Percentiles rank a stretch among this genome's conserved stretches.
These are phyloP conservation scores for Viridothelium virens DNA, from an alignment of 495 filamentous ascomycete species.

Conservation along the genomic window DNA sequence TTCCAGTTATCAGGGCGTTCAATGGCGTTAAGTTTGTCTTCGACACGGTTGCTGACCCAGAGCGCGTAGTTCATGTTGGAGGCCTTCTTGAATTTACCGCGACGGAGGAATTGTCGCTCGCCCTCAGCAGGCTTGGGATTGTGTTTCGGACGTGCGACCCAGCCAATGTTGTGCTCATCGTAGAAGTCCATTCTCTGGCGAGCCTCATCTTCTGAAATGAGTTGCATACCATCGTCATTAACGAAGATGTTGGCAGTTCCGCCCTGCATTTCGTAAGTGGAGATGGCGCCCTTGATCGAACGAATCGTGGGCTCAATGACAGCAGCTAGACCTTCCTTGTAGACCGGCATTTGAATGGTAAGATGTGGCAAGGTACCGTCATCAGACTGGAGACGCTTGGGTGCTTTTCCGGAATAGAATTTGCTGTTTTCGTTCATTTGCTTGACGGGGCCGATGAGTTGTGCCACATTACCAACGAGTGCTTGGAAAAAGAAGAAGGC, in stretches of 20 bases:
- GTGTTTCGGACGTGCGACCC: slow-evolving; percentile 44
- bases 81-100: slow-evolving; percentile 67
- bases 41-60: slow-evolving; percentile 50
- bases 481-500: slow-evolving; percentile 58
- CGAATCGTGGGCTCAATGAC: slow-evolving; percentile 57
- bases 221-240: slow-evolving; percentile 45
- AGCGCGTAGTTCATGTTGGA: slow-evolving; percentile 68
- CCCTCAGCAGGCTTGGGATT: slow-evolving; percentile 42
- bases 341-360: slow-evolving; percentile 69
- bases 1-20: slow-evolving; percentile 28
- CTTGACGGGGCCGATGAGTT: slow-evolving; percentile 53
- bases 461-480: slow-evolving; percentile 47
- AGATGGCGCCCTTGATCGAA: slow-evolving; percentile 57
- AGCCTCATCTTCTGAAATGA: slow-evolving; percentile 45
- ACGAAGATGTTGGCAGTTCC: slow-evolving; percentile 46
- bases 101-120: slow-evolving; percentile 43
- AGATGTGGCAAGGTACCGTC: slow-evolving; percentile 51
- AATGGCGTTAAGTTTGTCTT: slow-evolving; percentile 45
- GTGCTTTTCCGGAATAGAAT: slow-evolving; percentile 49
- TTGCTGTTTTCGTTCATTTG: slow-evolving; percentile 51
- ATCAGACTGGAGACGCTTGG: slow-evolving; percentile 40
- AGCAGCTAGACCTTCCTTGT: slow-evolving; percentile 59
- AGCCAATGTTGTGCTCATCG: slow-evolving; percentile 37
- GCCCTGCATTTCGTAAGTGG: slow-evolving; percentile 55
- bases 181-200: slow-evolving; percentile 52